A percentile compares a stretch with the other conserved stretches of the same genome.
Evolutionary conservation across 2,329 filamentous ascomycete genomes (phyloP).

Genomic region (Penicillium sp.): DNA sequence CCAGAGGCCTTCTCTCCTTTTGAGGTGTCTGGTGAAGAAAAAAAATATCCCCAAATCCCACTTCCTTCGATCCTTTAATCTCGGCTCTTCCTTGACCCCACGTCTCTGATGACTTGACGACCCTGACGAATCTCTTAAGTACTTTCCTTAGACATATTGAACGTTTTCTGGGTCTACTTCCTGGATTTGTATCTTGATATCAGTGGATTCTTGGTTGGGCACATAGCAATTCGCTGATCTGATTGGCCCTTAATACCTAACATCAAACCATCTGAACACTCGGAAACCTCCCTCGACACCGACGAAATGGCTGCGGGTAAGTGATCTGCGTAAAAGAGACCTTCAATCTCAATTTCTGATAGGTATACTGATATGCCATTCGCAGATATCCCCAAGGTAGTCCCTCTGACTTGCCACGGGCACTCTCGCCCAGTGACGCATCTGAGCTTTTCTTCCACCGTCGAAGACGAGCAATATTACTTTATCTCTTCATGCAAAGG

Average conservation of each 20-base stretch:
- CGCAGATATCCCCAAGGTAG: constrained; percentile 57
- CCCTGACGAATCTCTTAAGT: constrained; percentile 41
- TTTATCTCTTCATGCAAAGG: constrained; percentile 92
- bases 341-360: not conserved
- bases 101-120: constrained; percentile 42
- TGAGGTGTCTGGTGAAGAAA: constrained; percentile 9
- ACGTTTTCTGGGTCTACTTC: constrained; percentile 14
- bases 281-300: constrained; percentile 3
- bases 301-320: constrained; percentile 20
- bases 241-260: constrained; percentile 9
- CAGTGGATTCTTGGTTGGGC: not conserved
- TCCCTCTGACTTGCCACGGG: constrained; percentile 90
- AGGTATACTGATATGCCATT: not conserved
- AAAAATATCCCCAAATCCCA: constrained; percentile 10
- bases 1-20: constrained; percentile 8
- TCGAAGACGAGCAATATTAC: constrained; percentile 83
- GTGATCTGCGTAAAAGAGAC: constrained; percentile 1
- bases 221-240: not conserved
- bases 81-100: constrained; percentile 13
- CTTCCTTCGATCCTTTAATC: constrained; percentile 21
- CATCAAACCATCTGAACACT: constrained; percentile 6
- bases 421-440: constrained; percentile 91
- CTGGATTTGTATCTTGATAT: constrained; percentile 8
- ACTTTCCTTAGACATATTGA: constrained; percentile 28
- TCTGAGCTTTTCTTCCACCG: constrained; percentile 80